Evolutionary conservation across 2,329 filamentous ascomycete genomes (phyloP).

Genomic region (Coniella lustricola): DNA sequence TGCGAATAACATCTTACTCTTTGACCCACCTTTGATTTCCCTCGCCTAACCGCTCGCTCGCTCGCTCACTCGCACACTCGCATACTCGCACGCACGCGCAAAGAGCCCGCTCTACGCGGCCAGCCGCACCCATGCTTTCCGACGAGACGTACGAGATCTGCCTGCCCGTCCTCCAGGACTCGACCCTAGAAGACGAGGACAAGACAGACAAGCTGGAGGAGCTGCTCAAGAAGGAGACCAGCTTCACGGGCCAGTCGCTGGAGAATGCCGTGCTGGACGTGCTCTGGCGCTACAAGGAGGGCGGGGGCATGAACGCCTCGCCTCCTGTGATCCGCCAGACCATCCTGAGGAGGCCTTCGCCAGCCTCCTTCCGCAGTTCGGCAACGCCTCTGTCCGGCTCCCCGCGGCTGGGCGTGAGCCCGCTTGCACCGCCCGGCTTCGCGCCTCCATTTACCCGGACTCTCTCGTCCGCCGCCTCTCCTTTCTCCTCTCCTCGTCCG

Average conservation of each 20-base stretch:
- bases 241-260: conserved; percentile 65
- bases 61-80: background rate
- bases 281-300: conserved; percentile 75
- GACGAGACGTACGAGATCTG: conserved; percentile 91
- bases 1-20: background rate
- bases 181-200: conserved; percentile 82
- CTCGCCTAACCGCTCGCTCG: background rate
- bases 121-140: conserved; percentile 61
- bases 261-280: conserved; percentile 89
- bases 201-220: conserved; percentile 89
- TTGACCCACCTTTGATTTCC: background rate
- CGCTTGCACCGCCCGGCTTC: conserved; percentile 78
- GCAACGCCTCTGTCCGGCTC: conserved; percentile 77
- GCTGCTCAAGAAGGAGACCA: conserved; percentile 71
- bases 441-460: conserved; percentile 66
- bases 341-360: conserved; percentile 82
- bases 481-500: conserved; percentile 87
- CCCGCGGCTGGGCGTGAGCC: conserved; percentile 72
- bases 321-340: conserved; percentile 83
- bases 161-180: conserved; percentile 78
- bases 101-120: background rate
- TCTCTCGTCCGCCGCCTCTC: conserved; percentile 74
- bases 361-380: conserved; percentile 84
- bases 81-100: conserved; percentile 3
- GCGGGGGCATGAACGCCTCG: conserved; percentile 58